Evolutionary conservation across 306 rosid genomes (phyloP).

Genomic region (Malus domestica): DNA sequence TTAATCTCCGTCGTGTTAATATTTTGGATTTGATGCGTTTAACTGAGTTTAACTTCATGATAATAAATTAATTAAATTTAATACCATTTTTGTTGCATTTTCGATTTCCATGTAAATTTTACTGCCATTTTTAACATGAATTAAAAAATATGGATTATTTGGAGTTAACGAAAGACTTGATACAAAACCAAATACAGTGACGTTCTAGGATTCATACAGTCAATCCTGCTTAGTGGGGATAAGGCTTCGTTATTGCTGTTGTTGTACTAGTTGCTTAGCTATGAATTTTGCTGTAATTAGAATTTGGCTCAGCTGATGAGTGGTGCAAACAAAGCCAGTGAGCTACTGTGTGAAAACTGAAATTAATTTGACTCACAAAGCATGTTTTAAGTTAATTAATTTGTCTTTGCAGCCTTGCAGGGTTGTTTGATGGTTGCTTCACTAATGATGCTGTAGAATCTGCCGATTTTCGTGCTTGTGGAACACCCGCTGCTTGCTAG

Average conservation of each 20-base stretch:
- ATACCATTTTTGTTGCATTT: not conserved
- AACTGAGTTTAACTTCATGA: not conserved
- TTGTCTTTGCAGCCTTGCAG: not conserved
- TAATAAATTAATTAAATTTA: not conserved
- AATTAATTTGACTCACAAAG: not conserved
- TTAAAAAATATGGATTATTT: too few species aligned
- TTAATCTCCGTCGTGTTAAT: not conserved
- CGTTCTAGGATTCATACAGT: too few species aligned
- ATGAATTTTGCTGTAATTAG: not conserved
- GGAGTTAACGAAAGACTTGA: too few species aligned
- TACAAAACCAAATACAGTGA: too few species aligned
- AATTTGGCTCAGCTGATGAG: not conserved
- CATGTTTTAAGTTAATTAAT: not conserved
- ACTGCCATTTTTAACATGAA: too few species aligned
- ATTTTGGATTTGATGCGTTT: not conserved
- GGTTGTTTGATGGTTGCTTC: not conserved
- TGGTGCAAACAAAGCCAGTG: not conserved
- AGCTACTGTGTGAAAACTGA: not conserved
- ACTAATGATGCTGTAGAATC: not conserved
- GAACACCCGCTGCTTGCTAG: constrained; percentile 7
- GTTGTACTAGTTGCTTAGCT: not conserved
- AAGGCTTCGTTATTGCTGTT: too few species aligned
- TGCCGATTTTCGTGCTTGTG: constrained; percentile 13
- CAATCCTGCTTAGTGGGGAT: too few species aligned
- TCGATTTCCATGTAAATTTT: not conserved